These are phyloP conservation scores for Aspergillus novoparasiticus DNA, from an alignment of 2,329 filamentous ascomycete species.

Conservation along the genomic window DNA sequence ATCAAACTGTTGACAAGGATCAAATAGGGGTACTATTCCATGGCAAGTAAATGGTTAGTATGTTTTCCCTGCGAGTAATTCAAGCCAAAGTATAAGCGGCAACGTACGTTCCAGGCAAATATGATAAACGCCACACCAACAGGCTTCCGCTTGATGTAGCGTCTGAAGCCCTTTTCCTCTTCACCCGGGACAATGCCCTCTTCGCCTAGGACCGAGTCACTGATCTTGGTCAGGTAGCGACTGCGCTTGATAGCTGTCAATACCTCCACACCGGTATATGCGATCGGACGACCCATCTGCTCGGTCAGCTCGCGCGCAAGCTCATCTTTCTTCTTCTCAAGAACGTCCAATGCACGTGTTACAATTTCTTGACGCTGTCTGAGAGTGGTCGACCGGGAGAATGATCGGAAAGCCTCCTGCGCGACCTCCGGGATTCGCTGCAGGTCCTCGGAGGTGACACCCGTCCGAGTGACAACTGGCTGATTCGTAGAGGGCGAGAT, in stretches of 20 bases:
- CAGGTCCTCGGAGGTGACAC: conserved; percentile 70
- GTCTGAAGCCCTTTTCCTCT: conserved; percentile 79
- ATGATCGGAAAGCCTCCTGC: conserved; percentile 74
- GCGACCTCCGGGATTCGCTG: conserved; percentile 71
- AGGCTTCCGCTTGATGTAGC: conserved; percentile 85
- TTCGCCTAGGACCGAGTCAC: conserved; percentile 69
- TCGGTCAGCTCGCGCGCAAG: conserved; percentile 83
- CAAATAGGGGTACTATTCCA: conserved; percentile 81
- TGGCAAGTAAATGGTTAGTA: neutral
- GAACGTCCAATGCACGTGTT: conserved; percentile 72
- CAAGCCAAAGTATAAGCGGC: conserved; percentile 6
- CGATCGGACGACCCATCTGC: conserved; percentile 93
- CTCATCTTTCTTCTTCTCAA: conserved; percentile 73
- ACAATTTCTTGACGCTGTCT: conserved; percentile 78
- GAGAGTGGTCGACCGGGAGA: conserved; percentile 75
- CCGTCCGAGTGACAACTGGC: conserved; percentile 76
- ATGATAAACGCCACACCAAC: conserved; percentile 86
- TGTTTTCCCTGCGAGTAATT: neutral
- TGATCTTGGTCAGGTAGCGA: conserved; percentile 83
- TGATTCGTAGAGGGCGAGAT: conserved; percentile 91
- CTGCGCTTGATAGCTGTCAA: conserved; percentile 81
- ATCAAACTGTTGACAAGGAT: conserved; percentile 91
- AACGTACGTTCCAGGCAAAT: conserved; percentile 92
- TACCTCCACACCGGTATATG: conserved; percentile 82
- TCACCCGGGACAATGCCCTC: conserved; percentile 61